Evolutionary conservation across 805 yeast genomes (phyloP), one percentile per base, ranked within the genome.

Genomic region (Ogataea glucozyma): DNA sequence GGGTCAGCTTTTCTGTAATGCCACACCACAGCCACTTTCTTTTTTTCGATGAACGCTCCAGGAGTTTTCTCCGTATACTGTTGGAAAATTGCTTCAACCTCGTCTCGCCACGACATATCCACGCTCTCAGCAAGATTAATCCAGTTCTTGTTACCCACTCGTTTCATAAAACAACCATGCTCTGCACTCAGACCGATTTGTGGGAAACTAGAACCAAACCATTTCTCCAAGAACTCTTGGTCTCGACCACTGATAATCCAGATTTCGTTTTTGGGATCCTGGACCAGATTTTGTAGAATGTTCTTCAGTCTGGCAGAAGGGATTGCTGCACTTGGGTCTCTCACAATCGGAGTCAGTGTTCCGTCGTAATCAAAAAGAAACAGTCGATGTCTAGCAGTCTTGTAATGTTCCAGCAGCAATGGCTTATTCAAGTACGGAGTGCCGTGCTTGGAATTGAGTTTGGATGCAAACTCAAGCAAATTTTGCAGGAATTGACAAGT

Each of bases 191-290:
- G 72, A 1, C 97, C 97, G 24, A 93, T 68, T 31, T 72, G 65
- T 14, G 75, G 71, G 43, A 76, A 71, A 49, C 75, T 75, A 2
- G 75, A 57, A 6, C 97, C 97, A 48, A 90, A 69, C 93, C 97
- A 89, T 65, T 81, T 79, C 49, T 85, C 95, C 56, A 93, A 73
- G 58, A 93, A 93, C 38, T 72, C 78, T 67, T 87, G 96, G 64
- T 93, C 99, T 54, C 99, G 79, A 2, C 99, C 99, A 30, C 95
- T 84, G 47, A 93, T 91, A 51, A 93, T 79, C 99, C 99, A 93
- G 31, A 93, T 82, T 60, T 81, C 83, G 66, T 93, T 93, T 47
- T 72, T 72, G 6, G 91, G 88, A 61, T 91, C 98, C 11, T 72
- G 70, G 2, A 84, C 72, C 40, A 93, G 71, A 22, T 71, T 68